A percentile compares a stretch with the other conserved stretches of the same genome.
Conservation (phyloP, 2,329 filamentous ascomycete genomes). For the Fusarium buxicola region DNA sequence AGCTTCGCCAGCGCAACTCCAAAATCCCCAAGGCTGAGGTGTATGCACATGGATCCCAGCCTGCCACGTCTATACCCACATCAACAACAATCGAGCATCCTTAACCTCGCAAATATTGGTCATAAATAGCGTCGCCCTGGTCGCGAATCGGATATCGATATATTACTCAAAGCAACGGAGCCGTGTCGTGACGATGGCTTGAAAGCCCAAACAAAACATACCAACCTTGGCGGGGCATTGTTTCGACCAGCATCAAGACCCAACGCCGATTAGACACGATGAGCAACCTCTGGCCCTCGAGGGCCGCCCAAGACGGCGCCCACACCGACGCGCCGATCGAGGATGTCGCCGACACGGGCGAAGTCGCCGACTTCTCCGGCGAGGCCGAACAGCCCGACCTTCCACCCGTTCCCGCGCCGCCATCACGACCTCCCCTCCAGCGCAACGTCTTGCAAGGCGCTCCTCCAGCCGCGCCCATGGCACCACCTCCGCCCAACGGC, state of each 20-base stretch:
- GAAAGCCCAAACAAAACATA: constrained; percentile 21
- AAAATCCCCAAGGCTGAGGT: constrained; percentile 33
- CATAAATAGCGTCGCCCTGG: neutral
- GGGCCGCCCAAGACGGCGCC: constrained; percentile 50
- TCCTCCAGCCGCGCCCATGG: constrained; percentile 44
- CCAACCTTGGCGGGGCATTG: constrained; percentile 42
- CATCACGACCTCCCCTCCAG: constrained; percentile 44
- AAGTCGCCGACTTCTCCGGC: constrained; percentile 48
- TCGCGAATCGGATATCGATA: neutral
- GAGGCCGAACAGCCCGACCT: constrained; percentile 53
- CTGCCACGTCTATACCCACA: constrained; percentile 28
- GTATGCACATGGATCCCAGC: constrained; percentile 13
- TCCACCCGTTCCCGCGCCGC: constrained; percentile 49
- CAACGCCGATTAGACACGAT: constrained; percentile 49
- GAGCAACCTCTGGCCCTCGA: constrained; percentile 59
- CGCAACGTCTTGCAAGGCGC: constrained; percentile 46
- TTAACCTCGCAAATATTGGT: constrained; percentile 1
- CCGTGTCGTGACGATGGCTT: constrained; percentile 31
- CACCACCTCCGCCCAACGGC: constrained; percentile 44
- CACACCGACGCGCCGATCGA: constrained; percentile 45
- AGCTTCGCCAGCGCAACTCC: constrained; percentile 29
- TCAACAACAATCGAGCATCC: constrained; percentile 22
- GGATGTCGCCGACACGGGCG: constrained; percentile 58
- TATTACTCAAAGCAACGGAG: constrained; percentile 11
- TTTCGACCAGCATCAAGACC: constrained; percentile 36